Base-by-base conservation (phyloP, 73 alveolate genomes). In the Effrenium voratum region DNA sequence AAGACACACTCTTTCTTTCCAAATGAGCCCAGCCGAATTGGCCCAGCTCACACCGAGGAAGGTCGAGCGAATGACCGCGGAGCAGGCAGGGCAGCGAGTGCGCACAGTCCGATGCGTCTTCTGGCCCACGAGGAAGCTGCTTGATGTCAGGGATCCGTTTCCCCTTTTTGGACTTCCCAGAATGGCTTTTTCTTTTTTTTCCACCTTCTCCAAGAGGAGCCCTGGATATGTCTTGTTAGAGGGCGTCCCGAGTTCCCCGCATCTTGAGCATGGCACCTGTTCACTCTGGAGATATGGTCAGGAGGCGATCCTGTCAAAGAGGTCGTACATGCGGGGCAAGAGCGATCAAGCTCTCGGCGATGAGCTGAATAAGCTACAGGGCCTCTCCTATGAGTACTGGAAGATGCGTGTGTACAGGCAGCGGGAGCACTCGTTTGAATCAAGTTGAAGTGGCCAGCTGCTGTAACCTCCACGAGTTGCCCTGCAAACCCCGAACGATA, bases 401-500 rank as follows among this genome's bases (percentile, higher is more conserved):
- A 85, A 85, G 94, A 85, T 85, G 94, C 46, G 94, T 3, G 94
- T 85, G 82, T 85, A 85, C 94, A 85, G 94, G 94, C 94, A 30
- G 34, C 34, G 16, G 38, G 30, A 38, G 75, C 30, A 60, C 34
- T 60, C 40, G 75, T n/a, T n/a, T n/a, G n/a, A n/a, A n/a, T n/a
- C n/a, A n/a, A n/a, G n/a, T n/a, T n/a, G n/a, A n/a, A n/a, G n/a
- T n/a, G n/a, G n/a, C n/a, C n/a, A n/a, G n/a, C n/a, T n/a, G n/a
- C n/a, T n/a, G n/a, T n/a, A n/a, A n/a, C n/a, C n/a, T n/a, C n/a
- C n/a, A n/a, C n/a, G n/a, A n/a, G n/a, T n/a, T n/a, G n/a, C n/a
- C n/a, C n/a, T n/a, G n/a, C n/a, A n/a, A n/a, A n/a, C n/a, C n/a
- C n/a, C n/a, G n/a, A n/a, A n/a, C n/a, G n/a, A n/a, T n/a, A n/a